Evolutionary conservation across 192 early-diverging fungal species (phyloP).

Genomic region (Coemansia furcata): DNA sequence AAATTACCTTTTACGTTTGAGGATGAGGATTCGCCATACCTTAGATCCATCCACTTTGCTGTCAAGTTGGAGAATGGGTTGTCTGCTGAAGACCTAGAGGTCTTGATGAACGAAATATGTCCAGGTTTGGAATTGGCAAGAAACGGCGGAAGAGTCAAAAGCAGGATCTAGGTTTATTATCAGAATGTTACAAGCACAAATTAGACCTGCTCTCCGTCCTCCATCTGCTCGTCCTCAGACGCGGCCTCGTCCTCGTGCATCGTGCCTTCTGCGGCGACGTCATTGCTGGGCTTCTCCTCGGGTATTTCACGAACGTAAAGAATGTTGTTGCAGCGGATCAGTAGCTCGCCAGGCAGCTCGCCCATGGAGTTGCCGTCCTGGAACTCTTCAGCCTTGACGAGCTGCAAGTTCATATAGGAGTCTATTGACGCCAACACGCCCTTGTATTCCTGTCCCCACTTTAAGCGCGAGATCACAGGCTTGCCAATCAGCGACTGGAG

Average conservation of each 20-base stretch:
- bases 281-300: slow-evolving; percentile 31
- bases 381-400: slow-evolving; percentile 93
- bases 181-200: background rate
- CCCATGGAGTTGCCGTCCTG: slow-evolving; percentile 88
- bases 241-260: background rate
- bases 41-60: no score
- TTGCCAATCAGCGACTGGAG: slow-evolving; percentile 90
- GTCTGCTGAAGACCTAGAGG: background rate
- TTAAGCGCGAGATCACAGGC: slow-evolving; percentile 88
- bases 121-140: background rate
- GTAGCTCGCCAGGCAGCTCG: slow-evolving; percentile 80
- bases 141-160: background rate
- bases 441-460: slow-evolving; percentile 99
- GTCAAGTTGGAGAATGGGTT: background rate
- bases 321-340: slow-evolving; percentile 90
- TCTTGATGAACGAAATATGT: background rate
- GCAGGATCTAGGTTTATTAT: background rate
- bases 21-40: background rate
- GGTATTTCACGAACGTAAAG: slow-evolving; percentile 70
- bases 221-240: slow-evolving; percentile 50
- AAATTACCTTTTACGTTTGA: background rate
- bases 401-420: slow-evolving; percentile 97
- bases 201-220: slow-evolving; percentile 37
- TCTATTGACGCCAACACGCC: slow-evolving; percentile 87
- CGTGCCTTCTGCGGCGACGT: background rate